Evolutionary conservation across 768 basidiomycete species (phyloP), one percentile per base, ranked within the genome.

Genomic region (Pleurotus djamor): DNA sequence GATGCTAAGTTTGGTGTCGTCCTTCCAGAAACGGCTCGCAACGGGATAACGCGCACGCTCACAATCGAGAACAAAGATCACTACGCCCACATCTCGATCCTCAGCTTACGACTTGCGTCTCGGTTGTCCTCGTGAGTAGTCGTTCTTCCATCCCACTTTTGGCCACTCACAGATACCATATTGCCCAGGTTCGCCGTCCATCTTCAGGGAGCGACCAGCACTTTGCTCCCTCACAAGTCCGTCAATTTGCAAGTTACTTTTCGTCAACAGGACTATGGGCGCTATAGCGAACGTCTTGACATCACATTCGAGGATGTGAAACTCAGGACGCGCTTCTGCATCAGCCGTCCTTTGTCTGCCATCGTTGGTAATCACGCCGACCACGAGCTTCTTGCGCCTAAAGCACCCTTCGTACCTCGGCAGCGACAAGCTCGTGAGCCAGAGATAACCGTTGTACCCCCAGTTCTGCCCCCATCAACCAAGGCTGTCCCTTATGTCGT

Each of bases 1-100:
- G 68, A 71, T 7, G 66, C 82, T 12, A 77, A 88, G 64, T 82
- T 87, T 52, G 84, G 76, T 3, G 70, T 87, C 43, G 65, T 87
- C 4, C 78, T 81, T n/a, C 66, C 70, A 4, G 59, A 59, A 0
- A 66, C 64, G 13, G 76, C 74, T 1, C 48, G 58, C 9, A 51
- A 28, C 8, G 75, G 75, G 4, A 52, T 65, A 2, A 56, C 52
- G 2, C 43, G 59, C 4, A 58, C 58, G 1, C 65, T 63, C 9
- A 63, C 60, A 0, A 69, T 78, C 56, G 65, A 65, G 17, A 73
- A 71, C 7, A 67, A 66, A 4, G 62, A 70, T 4, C 72, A 72
- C 0, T 63, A 56, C n/a, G 74, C 71, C 2, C 72, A 65, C 36
- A 67, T 72, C 0, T 62, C 57, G 2, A 64, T 78, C 10, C 48